Percentiles rank a stretch among this genome's conserved stretches.
Evolutionary conservation across 2,329 filamentous ascomycete genomes (phyloP).

Genomic region (Mycocentrospora acerina): DNA sequence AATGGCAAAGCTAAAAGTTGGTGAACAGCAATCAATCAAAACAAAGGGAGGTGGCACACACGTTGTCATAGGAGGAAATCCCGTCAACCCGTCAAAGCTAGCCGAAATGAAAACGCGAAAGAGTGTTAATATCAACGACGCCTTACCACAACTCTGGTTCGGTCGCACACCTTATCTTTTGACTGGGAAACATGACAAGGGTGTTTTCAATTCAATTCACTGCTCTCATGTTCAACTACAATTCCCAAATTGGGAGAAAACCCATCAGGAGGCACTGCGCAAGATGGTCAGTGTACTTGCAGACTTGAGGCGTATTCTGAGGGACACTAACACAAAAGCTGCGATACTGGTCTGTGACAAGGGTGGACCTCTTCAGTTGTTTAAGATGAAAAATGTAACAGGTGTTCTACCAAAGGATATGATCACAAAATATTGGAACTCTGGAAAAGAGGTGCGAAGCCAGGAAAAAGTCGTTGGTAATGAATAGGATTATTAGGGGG

Average conservation of each 20-base stretch:
- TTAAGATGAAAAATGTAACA: slow-evolving; percentile 5
- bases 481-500: too few relatives aligned
- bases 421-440: slow-evolving; percentile 7
- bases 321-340: slow-evolving; percentile 1
- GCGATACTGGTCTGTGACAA: slow-evolving; percentile 16
- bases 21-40: slow-evolving; percentile 1
- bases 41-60: slow-evolving; percentile 1
- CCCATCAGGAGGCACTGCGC: slow-evolving; percentile 12
- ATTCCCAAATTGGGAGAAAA: slow-evolving; percentile 17
- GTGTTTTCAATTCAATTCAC: slow-evolving; percentile 9
- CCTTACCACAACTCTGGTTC: slow-evolving; percentile 24
- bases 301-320: slow-evolving; percentile 8
- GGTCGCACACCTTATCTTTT: slow-evolving; percentile 22
- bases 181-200: slow-evolving; percentile 14
- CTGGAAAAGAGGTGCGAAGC: too few relatives aligned
- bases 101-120: slow-evolving; percentile 20
- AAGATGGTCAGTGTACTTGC: slow-evolving; percentile 21
- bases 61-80: slow-evolving; percentile 6
- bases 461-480: too few relatives aligned
- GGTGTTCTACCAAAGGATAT: slow-evolving; percentile 14
- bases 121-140: not conserved
- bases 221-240: slow-evolving; percentile 2
- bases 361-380: slow-evolving; percentile 10
- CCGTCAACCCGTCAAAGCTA: slow-evolving; percentile 8
- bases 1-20: slow-evolving; percentile 4